A percentile compares a stretch with the other conserved stretches of the same genome.
Conservation (phyloP, 768 basidiomycete species). For the Trichaptum fuscoviolaceum region DNA sequence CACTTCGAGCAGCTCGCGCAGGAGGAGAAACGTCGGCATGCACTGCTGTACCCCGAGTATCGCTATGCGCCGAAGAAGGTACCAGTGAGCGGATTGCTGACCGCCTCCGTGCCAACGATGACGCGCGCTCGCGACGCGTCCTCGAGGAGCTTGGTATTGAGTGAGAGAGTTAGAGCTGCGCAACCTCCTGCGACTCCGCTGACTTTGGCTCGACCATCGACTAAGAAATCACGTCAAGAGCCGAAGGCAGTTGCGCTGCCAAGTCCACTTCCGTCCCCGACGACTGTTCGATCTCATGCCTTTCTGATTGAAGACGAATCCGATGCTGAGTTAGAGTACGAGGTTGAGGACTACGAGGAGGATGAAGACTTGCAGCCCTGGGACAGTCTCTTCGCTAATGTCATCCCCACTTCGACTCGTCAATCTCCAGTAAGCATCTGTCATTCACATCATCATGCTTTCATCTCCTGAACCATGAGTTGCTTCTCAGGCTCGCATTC, state of each 20-base stretch:
- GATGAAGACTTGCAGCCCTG: neutral
- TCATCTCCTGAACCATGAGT: too few relatives aligned
- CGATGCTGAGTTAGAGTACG: neutral
- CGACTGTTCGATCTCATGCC: neutral
- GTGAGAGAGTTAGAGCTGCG: neutral
- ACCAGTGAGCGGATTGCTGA: neutral
- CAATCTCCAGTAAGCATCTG: neutral
- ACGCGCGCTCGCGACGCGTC: too few relatives aligned
- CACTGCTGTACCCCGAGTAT: slow-evolving; percentile 13
- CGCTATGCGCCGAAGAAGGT: slow-evolving; percentile 4
- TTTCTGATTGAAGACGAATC: neutral
- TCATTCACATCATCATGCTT: too few relatives aligned
- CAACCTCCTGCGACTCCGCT: too few relatives aligned
- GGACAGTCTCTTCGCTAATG: neutral
- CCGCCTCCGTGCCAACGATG: too few relatives aligned
- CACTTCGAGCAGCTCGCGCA: slow-evolving; percentile 11
- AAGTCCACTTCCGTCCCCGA: too few relatives aligned
- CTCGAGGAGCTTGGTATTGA: neutral
- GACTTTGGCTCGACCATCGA: too few relatives aligned
- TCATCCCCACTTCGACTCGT: neutral
- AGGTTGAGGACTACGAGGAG: neutral
- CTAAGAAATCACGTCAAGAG: too few relatives aligned
- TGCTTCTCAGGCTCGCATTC: too few relatives aligned
- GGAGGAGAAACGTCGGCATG: slow-evolving; percentile 7
- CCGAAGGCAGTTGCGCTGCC: too few relatives aligned